These are phyloP conservation scores for Aspergillus carbonarius DNA, from an alignment of 2,329 filamentous ascomycete species.

Conservation along the genomic window DNA sequence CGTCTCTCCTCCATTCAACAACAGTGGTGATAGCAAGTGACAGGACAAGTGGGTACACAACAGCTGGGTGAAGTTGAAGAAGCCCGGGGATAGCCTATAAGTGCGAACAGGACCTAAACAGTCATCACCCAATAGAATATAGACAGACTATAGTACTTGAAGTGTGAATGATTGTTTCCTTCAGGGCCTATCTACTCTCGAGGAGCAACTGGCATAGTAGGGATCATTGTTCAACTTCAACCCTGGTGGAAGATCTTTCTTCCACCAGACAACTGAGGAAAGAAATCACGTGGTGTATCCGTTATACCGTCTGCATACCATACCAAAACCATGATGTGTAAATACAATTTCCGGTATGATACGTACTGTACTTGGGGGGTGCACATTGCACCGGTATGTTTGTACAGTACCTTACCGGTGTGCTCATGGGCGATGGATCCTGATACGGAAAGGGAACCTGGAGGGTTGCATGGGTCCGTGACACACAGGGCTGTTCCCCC, in stretches of 20 bases:
- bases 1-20: too few species aligned
- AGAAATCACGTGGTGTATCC: not conserved
- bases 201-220: not conserved
- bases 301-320: not conserved
- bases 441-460: not conserved
- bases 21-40: too few species aligned
- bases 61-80: too few species aligned
- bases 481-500: slow-evolving; percentile 7
- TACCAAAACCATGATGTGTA: not conserved
- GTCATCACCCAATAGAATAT: too few species aligned
- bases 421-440: not conserved
- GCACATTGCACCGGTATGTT: not conserved
- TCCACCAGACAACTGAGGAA: not conserved
- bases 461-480: not conserved
- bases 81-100: too few species aligned
- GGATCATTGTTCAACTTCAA: too few species aligned
- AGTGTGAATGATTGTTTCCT: too few species aligned
- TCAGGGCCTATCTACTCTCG: too few species aligned
- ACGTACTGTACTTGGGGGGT: not conserved
- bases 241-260: not conserved
- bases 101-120: too few species aligned
- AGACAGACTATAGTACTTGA: too few species aligned
- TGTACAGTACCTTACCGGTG: not conserved
- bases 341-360: not conserved
- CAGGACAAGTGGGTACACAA: too few species aligned